Evolutionary conservation across 2,329 filamentous ascomycete genomes (phyloP), one percentile per base, ranked within the genome.

Genomic region (Calonectria fujianensis): DNA sequence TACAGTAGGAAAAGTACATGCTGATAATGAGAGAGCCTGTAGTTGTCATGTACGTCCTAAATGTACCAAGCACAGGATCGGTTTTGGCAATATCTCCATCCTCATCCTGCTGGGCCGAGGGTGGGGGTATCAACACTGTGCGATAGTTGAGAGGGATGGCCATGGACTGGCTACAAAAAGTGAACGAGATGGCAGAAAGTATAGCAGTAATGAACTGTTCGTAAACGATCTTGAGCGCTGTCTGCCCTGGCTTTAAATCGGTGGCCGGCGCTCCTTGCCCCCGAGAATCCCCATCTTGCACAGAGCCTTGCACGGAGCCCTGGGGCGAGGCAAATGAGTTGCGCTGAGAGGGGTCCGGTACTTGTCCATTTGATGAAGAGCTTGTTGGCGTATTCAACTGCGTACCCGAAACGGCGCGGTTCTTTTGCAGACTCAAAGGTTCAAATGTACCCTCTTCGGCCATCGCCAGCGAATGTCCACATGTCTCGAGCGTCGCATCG

Each of bases 41-140:
- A 2, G 89, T 91, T 8, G 90, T 92, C 66, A 92, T 80, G 75
- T 90, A 90, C 11, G 89, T 86, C 63, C 88, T 87, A 20, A 92
- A 86, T 9, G 88, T 90, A 3, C 88, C 90, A 29, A 90, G 82
- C 3, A 89, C 74, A 18, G 82, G 81, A 20, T 78, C 73, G 16
- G 73, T 74, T 57, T 77, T 78, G n/a, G 76, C 37, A 18, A 70
- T 63, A 14, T 74, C 64, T 37, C 74, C 77, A 32, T 79, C 77
- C 10, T 74, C 72, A 35, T 78, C 79, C 64, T 52, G 67, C 75
- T 71, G 27, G 73, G 35, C 51, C 73, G 63, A 27, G 51, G 69
- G 57, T 10, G 85, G 73, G 31, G 86, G 82, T 68, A 92, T 85
- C 32, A 92, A 81, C 18, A 91, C 82, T 0, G 89, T 90, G 67